phyloP scores from a whole-genome alignment of 164 flowering plant species.

The Nymphaea thermarum region DNA sequence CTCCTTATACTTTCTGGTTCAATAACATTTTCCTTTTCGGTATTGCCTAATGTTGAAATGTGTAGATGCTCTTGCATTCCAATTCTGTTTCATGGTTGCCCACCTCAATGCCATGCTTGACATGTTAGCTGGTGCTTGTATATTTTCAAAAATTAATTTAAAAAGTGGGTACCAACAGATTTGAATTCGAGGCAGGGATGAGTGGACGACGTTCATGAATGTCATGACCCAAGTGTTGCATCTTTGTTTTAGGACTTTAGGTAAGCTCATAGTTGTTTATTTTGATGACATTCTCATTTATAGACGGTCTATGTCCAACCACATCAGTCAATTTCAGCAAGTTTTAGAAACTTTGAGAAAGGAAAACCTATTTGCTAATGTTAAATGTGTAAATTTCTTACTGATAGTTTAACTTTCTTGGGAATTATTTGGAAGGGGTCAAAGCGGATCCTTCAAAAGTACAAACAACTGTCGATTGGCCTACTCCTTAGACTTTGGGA shows the following conservation, averaged over 20 bases:
- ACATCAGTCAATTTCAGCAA: background rate
- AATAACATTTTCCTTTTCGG: too few species aligned
- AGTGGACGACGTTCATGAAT: slow-evolving; percentile 3
- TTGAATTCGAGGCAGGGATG: background rate
- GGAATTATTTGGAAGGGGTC: background rate
- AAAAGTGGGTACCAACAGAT: background rate
- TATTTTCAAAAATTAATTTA: background rate
- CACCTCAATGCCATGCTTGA: too few species aligned
- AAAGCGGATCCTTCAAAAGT: background rate
- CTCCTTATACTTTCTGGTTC: too few species aligned
- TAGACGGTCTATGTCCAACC: background rate
- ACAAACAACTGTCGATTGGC: background rate
- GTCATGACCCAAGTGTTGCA: background rate
- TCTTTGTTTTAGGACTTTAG: background rate
- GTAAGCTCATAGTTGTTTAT: background rate
- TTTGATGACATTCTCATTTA: slow-evolving; percentile 3
- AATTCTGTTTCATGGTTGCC: too few species aligned
- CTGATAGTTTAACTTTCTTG: too few species aligned
- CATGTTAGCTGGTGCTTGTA: background rate
- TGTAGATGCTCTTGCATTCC: too few species aligned
- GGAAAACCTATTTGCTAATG: background rate
- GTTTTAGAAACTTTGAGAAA: background rate
- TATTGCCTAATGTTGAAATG: too few species aligned
- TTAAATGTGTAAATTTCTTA: background rate
- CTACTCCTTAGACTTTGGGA: background rate